Evolutionary conservation across 305 asterid species (phyloP), one percentile per base, ranked within the genome.

Genomic region (Fraxinus dipetala): DNA sequence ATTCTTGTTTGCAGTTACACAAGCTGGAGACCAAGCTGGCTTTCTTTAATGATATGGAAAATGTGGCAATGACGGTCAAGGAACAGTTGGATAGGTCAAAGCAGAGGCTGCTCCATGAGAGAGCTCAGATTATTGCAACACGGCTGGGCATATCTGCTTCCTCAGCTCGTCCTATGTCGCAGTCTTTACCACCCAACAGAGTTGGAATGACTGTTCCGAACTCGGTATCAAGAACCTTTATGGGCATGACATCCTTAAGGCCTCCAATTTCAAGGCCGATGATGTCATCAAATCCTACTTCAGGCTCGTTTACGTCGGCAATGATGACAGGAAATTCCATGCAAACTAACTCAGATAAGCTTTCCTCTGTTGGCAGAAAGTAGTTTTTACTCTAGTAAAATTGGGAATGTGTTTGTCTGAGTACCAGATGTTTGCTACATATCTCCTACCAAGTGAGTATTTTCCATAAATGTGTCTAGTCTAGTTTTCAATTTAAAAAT

Each of bases 11-110:
- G 92, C 93, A 96, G 99, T 83, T 96, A 84, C 88, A 88, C 91
- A 96, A 96, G 90, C 90, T 96, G 89, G 99, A 96, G 92, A 85
- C 89, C 77, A 96, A 96, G 89, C 78, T 96, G 91, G 86, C 93
- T 72, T 92, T 93, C 92, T 93, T 93, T 80, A 81, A 76, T 86
- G 99, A 96, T 35, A 88, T 96, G 92, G 99, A 94, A 83, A 90
- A 83, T 80, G 88, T 92, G 79, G 96, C 88, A 24, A 79, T 89
- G 89, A 92, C 95, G 84, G 97, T 90, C 69, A 91, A 90, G 87
- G 99, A 96, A 79, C 97, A 91, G 81, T 79, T 94, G 80, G 99
- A 94, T 78, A 89, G 95, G 88, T 92, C 98, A 81, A 96, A 92
- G 83, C 96, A 90, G 91, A 91, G 89, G 90, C 97, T 96, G 83